Base-by-base conservation (phyloP, 805 yeast species). In the Lipomyces yamanashiensis region DNA sequence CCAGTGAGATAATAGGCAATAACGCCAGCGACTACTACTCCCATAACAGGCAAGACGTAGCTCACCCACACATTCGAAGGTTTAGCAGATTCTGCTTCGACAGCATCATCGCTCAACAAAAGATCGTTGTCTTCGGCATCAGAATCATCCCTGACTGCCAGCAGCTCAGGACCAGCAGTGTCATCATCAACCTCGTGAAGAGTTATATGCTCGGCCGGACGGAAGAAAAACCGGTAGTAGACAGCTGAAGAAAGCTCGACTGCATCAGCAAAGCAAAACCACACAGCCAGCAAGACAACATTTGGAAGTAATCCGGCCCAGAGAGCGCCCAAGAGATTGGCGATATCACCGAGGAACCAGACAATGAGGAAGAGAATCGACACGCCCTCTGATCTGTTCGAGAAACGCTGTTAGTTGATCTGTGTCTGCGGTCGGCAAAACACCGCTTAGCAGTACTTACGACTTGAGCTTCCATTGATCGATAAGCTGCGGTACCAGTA, bases 391-490 rank as follows among this genome's bases (percentile, higher is more conserved):
- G 91, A 89, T 17, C 86, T 82, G 49, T 12, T 28, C 28, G 28
- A 28, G 28, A 36, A n/a, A 43, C 47, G 17, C 10, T 17, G 47
- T 43, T 37, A 40, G 51, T 10, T 54, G 28, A 37, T 44, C 47
- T 19, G 47, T 9, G 17, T 43, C 10, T 2, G 13, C 13, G 28
- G 19, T 5, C 19, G 17, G 28, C 17, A 28, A 19, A 21, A 5
- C 28, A 28, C 33, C n/a, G 19, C 19, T 39, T 12, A 12, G 6
- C 19, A 28, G 7, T 10, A 41, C 69, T n/a, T 49, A 63, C 68
- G 80, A 73, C 71, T 89, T 85, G 59, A 85, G 76, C 59, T 89
- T 76, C 92, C 92, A 89, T 76, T 89, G 93, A 73, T 89, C 96
- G 33, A 89, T 81, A 53, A 89, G 80, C 73, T 89, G 96, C 0